These are phyloP conservation scores for Ustilago vetiveriae DNA, from an alignment of 1,284 basidiomycete genomes.

Conservation along the genomic window DNA sequence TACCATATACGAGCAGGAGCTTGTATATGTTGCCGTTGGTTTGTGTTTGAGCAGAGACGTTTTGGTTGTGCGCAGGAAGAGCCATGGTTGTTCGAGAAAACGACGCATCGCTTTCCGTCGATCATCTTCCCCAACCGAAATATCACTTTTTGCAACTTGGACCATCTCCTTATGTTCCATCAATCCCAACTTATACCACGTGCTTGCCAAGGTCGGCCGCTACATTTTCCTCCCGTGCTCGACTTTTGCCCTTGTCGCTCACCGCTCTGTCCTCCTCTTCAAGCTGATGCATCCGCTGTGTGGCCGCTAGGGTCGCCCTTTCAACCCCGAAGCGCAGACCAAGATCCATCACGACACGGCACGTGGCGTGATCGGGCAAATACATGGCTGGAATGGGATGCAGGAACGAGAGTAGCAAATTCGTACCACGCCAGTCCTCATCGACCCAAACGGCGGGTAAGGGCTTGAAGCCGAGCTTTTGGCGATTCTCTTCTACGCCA, in stretches of 20 bases:
- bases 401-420: constrained; percentile 40
- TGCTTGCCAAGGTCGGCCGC: constrained; percentile 11
- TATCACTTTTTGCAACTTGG: too few species aligned
- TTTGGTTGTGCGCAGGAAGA: too few species aligned
- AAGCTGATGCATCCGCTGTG: constrained; percentile 19
- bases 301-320: constrained; percentile 18
- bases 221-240: constrained; percentile 27
- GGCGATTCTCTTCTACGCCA: constrained; percentile 20
- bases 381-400: constrained; percentile 44
- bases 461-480: constrained; percentile 25
- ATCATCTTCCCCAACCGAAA: too few species aligned
- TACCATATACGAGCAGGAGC: too few species aligned
- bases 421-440: constrained; percentile 41
- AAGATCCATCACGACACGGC: constrained; percentile 22
- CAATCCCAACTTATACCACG: constrained; percentile 7
- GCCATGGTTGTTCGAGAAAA: too few species aligned
- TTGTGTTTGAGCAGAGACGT: too few species aligned
- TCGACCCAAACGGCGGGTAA: constrained; percentile 32
- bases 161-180: too few species aligned
- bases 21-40: too few species aligned
- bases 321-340: constrained; percentile 30
- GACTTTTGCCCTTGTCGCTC: constrained; percentile 17
- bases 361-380: constrained; percentile 33
- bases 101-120: too few species aligned
- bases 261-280: constrained; percentile 20